A percentile compares a stretch with the other conserved stretches of the same genome.
Evolutionary conservation across 768 basidiomycete genomes (phyloP).

Genomic region (Brasilioporus rufonigricans): DNA sequence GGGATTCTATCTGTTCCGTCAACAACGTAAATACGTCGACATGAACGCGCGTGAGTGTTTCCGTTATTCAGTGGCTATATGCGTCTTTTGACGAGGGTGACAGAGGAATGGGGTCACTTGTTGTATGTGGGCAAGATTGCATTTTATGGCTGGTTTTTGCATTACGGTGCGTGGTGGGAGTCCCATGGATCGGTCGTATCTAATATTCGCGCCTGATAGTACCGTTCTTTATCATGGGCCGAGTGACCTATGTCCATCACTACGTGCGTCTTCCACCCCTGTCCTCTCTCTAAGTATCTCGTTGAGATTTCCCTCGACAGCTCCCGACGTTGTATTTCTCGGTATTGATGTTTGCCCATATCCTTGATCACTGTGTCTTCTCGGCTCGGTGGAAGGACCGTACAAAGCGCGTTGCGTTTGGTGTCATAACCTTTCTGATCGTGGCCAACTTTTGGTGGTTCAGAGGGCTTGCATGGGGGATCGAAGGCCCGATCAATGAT

Average conservation of each 20-base stretch:
- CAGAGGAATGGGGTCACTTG: conserved; percentile 78
- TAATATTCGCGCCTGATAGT: conserved; percentile 42
- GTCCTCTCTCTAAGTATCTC: neutral
- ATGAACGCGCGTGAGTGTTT: conserved; percentile 74
- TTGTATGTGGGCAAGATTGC: conserved; percentile 90
- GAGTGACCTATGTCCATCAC: conserved; percentile 94
- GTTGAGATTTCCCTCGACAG: conserved; percentile 35
- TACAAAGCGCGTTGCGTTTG: conserved; percentile 75
- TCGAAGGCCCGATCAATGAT: conserved; percentile 82
- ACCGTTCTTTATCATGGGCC: conserved; percentile 97
- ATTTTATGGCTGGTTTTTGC: conserved; percentile 82
- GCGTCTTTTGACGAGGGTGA: conserved; percentile 5
- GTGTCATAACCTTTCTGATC: conserved; percentile 54
- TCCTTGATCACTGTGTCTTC: conserved; percentile 94
- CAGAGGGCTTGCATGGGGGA: conserved; percentile 78
- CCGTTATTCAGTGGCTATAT: neutral
- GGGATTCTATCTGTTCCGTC: conserved; percentile 72
- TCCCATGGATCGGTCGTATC: neutral
- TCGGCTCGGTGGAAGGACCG: conserved; percentile 59
- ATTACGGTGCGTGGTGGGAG: neutral
- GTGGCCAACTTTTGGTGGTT: conserved; percentile 95
- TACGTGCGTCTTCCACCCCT: conserved; percentile 57
- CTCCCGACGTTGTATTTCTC: conserved; percentile 97
- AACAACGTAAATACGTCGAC: conserved; percentile 87
- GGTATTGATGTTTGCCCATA: conserved; percentile 85